Evolutionary conservation across 352 stramenopile species (phyloP), one percentile per base, ranked within the genome.

Genomic region (Lagenidium giganteum): DNA sequence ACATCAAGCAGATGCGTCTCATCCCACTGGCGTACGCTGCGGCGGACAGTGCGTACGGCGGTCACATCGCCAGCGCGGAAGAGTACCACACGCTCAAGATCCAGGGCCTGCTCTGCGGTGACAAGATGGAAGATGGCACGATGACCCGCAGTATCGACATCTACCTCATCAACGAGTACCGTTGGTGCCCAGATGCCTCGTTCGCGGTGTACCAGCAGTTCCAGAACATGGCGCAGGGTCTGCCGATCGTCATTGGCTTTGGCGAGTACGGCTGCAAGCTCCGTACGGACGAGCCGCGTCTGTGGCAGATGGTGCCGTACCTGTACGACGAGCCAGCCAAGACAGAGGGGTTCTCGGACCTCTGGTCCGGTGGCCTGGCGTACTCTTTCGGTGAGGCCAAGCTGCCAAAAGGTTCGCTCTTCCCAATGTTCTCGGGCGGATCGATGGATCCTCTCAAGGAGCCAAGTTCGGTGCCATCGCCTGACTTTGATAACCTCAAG

Each of bases 81-180:
- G 75, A 91, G 50, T 94, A 91, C 51, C 75, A 89, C 55, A 77
- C 83, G 42, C 56, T 91, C 23, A 91, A 91, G 62, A 61, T 93
- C 24, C 80, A 93, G 61, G 80, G 80, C 18, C 57, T 94, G 21
- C 63, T 94, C 8, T 94, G 83, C 29, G 83, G 80, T 33, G 83
- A 94, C 65, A 84, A 79, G 59, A 91, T 93, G 77, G 68, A 70
- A 25, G 64, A 94, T 41, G 83, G 83, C 24, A 61, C 82, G 48
- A 93, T 87, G 75, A 33, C 64, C 34, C 61, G 80, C 39, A 90
- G 75, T 50, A 92, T 94, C 30, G 83, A 94, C 53, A 91, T 94
- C 17, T 93, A 91, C 55, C 50, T 94, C 28, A 88, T 94, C 52
- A 94, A 94, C 57, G 80, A 92, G 56, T 94, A 94, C 58, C 83